phyloP scores from a whole-genome alignment of 805 yeast genomes.

The Metschnikowia lachancei region DNA sequence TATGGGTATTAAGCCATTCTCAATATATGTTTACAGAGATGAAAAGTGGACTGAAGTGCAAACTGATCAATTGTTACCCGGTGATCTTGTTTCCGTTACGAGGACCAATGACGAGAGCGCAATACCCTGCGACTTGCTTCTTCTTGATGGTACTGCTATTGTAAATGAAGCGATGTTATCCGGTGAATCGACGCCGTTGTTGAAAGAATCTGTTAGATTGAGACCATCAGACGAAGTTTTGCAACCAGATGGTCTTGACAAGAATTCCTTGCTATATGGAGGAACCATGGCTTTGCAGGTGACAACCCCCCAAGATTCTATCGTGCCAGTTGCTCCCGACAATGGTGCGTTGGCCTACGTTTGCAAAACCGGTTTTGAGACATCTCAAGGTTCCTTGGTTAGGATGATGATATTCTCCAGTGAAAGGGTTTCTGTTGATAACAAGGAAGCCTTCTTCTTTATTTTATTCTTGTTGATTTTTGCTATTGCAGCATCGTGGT shows the following conservation, averaged over 20 bases:
- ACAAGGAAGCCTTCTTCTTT: conserved; percentile 89
- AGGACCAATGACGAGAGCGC: conserved; percentile 92
- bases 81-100: conserved; percentile 82
- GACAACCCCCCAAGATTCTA: conserved; percentile 56
- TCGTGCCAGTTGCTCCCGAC: conserved; percentile 74
- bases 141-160: conserved; percentile 87
- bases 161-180: conserved; percentile 98
- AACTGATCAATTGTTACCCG: conserved; percentile 81
- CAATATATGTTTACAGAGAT: conserved; percentile 69
- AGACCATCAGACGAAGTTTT: conserved; percentile 71
- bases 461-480: conserved; percentile 84
- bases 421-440: conserved; percentile 94
- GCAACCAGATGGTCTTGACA: conserved; percentile 80
- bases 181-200: conserved; percentile 95
- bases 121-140: conserved; percentile 86
- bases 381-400: conserved; percentile 95
- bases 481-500: conserved; percentile 94
- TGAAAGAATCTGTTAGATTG: conserved; percentile 84
- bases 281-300: conserved; percentile 96
- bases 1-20: conserved; percentile 94
- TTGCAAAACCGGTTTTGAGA: conserved; percentile 94
- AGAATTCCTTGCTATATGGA: conserved; percentile 85
- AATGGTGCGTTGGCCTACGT: conserved; percentile 89
- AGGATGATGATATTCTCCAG: conserved; percentile 97
- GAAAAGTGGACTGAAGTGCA: conserved; percentile 64